Conservation (phyloP, 2,329 filamentous ascomycete species). For the Rhinocladiella mackenziei region DNA sequence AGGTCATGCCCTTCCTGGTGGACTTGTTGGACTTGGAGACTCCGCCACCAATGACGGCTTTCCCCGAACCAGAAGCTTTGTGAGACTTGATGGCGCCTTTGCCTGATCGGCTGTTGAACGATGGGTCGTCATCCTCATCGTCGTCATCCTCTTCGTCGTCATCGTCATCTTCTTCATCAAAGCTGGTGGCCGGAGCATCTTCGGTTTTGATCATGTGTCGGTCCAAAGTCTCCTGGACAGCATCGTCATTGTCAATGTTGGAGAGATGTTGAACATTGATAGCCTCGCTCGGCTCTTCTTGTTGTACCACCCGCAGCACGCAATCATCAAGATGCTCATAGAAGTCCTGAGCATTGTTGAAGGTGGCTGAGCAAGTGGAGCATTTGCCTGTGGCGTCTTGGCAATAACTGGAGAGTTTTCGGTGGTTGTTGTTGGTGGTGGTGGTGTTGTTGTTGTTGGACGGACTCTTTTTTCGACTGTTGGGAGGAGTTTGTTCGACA, state of each 20-base stretch:
- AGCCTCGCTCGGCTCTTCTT: constrained; percentile 55
- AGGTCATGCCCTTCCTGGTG: constrained; percentile 66
- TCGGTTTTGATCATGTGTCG: constrained; percentile 53
- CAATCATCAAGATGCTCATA: constrained; percentile 87
- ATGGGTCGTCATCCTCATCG: constrained; percentile 43
- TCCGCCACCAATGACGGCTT: constrained; percentile 49
- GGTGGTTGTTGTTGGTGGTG: constrained; percentile 48
- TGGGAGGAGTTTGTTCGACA: constrained; percentile 88
- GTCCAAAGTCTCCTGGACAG: constrained; percentile 56
- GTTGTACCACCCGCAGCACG: constrained; percentile 60
- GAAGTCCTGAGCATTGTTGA: constrained; percentile 87
- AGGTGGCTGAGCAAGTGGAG: constrained; percentile 83
- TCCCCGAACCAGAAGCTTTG: constrained; percentile 53
- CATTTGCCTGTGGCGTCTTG: constrained; percentile 80
- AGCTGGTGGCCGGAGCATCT: constrained; percentile 40
- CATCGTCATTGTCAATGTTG: constrained; percentile 58
- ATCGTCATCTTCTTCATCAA: constrained; percentile 53
- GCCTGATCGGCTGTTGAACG: constrained; percentile 41
- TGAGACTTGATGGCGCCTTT: constrained; percentile 45
- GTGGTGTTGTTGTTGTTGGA: no score
- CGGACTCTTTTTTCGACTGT: constrained; percentile 76
- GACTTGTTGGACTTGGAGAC: constrained; percentile 39
- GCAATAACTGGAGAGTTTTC: constrained; percentile 67
- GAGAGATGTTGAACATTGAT: constrained; percentile 54
- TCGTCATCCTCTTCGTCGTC: constrained; percentile 60